phyloP scores from a whole-genome alignment of 116 monocot species.

The Cymodocea nodosa region DNA sequence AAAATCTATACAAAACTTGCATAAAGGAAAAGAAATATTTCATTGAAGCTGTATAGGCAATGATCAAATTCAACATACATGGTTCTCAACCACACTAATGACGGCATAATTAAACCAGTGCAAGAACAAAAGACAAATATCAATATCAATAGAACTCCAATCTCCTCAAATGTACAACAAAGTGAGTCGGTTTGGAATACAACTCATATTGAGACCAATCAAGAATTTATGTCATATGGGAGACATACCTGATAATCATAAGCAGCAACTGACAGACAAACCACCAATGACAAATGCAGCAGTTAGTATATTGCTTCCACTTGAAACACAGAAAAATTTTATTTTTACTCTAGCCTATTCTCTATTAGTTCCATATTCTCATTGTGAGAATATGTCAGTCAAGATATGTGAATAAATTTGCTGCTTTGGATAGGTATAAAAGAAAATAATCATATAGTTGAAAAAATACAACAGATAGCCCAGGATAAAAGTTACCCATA shows the following conservation, averaged over 20 bases:
- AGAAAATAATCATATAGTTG: too few species aligned
- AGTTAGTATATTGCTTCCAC: too few species aligned
- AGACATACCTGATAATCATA: constrained; percentile 90
- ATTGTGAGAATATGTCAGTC: too few species aligned
- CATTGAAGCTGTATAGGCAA: neutral
- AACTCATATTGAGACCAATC: neutral
- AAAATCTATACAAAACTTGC: neutral
- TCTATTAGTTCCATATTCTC: too few species aligned
- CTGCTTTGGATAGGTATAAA: too few species aligned
- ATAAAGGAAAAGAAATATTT: neutral
- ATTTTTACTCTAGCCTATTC: too few species aligned
- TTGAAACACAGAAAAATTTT: too few species aligned
- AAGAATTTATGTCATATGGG: neutral
- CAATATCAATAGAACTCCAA: constrained; percentile 46
- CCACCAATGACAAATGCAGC: constrained; percentile 26
- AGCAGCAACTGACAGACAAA: constrained; percentile 44
- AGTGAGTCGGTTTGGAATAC: neutral
- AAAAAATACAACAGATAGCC: too few species aligned
- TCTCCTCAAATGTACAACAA: constrained; percentile 32
- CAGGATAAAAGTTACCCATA: too few species aligned
- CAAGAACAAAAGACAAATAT: constrained; percentile 83
- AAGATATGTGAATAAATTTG: too few species aligned
- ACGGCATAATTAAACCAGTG: constrained; percentile 70
- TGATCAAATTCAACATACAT: constrained; percentile 24
- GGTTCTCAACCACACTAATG: constrained; percentile 76